Evolutionary conservation across 2,329 filamentous ascomycete species (phyloP), one percentile per base, ranked within the genome.

Genomic region (Beauveria varroae): DNA sequence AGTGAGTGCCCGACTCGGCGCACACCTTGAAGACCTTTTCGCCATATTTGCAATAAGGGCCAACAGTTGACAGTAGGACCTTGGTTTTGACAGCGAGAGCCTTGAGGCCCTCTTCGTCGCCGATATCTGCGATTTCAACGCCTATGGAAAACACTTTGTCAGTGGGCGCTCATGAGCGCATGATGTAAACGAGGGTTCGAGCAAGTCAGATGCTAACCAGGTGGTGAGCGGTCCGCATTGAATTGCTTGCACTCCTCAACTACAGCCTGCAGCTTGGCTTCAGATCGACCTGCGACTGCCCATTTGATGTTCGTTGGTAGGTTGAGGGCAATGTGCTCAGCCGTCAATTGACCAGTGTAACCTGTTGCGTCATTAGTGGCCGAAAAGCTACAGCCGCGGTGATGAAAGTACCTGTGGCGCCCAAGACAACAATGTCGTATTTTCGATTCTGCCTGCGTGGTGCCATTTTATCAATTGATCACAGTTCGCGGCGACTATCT

Each of bases 221-320:
- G 91, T 58, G 84, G 81, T 41, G 77, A 70, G 58, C 93, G 86
- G 72, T 96, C 86, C 2, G 86, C 79, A 70, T 89, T 89, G 62
- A 89, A 68, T 61, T 76, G 71, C 67, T 86, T 85, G 71, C 93
- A 81, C 60, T 90, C 85, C 57, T 85, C 78, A 8, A 86, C 84
- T 12, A 97, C 74, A 46, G 76, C 75, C 66, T 88, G 82, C 5
- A 98, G 81, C 73, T 96, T 96, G 54, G 80, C 77, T 54, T 81
- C 77, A n/a, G 90, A 93, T 28, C 93, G 88, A 34, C 93, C 93
- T 51, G 91, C 90, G 60, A 97, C 79, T 16, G 91, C 93, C 93
- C 93, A 97, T 77, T 86, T 91, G 64, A 96, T 73, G 71, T 91
- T 84, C 20, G 88, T 90, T 0, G 92, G 89, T 1, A 91, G 78